phyloP scores from a whole-genome alignment of 306 rosid species.

The Dalbergia oliveri region DNA sequence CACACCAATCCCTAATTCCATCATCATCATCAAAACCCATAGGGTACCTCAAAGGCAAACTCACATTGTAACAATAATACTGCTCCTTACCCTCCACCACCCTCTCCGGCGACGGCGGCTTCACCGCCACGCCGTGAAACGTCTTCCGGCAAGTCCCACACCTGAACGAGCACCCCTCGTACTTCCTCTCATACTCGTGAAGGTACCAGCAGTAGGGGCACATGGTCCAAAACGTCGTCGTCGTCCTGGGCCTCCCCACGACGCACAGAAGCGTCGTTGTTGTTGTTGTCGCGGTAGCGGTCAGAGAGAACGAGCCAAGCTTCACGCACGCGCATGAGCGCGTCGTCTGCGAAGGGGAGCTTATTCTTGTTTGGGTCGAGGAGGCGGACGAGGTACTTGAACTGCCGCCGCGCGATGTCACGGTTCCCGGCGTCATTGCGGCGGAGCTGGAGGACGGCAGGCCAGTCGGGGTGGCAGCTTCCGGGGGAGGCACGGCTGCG shows the following conservation, averaged over 20 bases:
- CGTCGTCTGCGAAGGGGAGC: slow-evolving; percentile 52
- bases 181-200: slow-evolving; percentile 63
- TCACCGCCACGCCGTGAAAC: slow-evolving; percentile 71
- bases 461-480: slow-evolving; percentile 50
- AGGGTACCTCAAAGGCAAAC: slow-evolving; percentile 47
- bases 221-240: slow-evolving; percentile 71
- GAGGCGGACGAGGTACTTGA: slow-evolving; percentile 52
- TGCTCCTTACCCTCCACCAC: slow-evolving; percentile 61
- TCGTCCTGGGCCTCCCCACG: neutral
- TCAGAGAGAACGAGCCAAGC: slow-evolving; percentile 69
- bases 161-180: slow-evolving; percentile 61
- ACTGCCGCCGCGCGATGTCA: slow-evolving; percentile 46
- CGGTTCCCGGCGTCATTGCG: slow-evolving; percentile 43
- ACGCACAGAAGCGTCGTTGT: neutral
- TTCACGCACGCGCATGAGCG: slow-evolving; percentile 51
- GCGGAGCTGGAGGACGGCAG: slow-evolving; percentile 54
- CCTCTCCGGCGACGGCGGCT: slow-evolving; percentile 51
- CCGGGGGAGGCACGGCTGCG: slow-evolving; percentile 42
- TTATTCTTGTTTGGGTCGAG: slow-evolving; percentile 53
- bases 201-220: slow-evolving; percentile 79
- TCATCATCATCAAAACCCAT: slow-evolving; percentile 9
- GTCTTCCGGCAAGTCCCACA: slow-evolving; percentile 66
- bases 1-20: neutral
- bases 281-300: slow-evolving; percentile 23
- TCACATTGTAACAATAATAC: slow-evolving; percentile 56